Evolutionary conservation across 1,284 basidiomycete genomes (phyloP).

Genomic region (Grifola frondosa): DNA sequence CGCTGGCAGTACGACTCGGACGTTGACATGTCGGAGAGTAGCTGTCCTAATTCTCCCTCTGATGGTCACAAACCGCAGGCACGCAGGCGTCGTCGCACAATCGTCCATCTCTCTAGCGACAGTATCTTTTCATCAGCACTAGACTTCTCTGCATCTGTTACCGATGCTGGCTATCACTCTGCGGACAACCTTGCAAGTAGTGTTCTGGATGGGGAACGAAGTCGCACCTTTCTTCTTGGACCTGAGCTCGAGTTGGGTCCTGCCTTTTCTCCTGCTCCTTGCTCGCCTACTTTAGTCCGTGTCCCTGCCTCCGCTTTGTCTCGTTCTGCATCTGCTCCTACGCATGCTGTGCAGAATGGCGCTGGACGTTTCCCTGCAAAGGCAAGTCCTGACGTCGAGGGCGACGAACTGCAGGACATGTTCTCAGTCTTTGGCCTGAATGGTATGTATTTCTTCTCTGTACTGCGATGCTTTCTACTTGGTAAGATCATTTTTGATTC

Average conservation of each 20-base stretch:
- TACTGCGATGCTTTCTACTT: too few relatives aligned
- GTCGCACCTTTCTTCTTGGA: slow-evolving; percentile 4
- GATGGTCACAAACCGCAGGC: slow-evolving; percentile 11
- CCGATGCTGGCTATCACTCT: slow-evolving; percentile 20
- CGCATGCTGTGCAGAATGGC: slow-evolving; percentile 3
- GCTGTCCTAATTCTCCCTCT: slow-evolving; percentile 16
- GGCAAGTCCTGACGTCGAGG: slow-evolving; percentile 13
- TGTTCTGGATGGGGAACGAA: too few relatives aligned
- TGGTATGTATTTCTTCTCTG: slow-evolving; percentile 23
- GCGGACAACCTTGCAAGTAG: too few relatives aligned
- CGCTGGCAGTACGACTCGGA: slow-evolving; percentile 15
- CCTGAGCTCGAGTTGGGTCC: slow-evolving; percentile 6
- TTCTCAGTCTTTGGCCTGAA: slow-evolving; percentile 32
- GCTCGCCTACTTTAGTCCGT: not conserved
- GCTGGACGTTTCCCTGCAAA: slow-evolving; percentile 1
- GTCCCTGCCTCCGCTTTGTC: slow-evolving; percentile 4
- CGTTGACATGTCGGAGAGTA: slow-evolving; percentile 20
- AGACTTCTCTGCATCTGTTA: slow-evolving; percentile 31
- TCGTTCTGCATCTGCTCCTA: not conserved
- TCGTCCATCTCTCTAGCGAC: slow-evolving; percentile 30
- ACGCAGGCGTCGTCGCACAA: slow-evolving; percentile 27
- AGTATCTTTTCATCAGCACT: slow-evolving; percentile 37
- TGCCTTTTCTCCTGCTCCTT: slow-evolving; percentile 15
- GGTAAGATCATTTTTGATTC: not conserved
- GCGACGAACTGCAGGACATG: slow-evolving; percentile 31